Conservation (phyloP, 108 stramenopile species). For the Cylindrotheca closterium region DNA sequence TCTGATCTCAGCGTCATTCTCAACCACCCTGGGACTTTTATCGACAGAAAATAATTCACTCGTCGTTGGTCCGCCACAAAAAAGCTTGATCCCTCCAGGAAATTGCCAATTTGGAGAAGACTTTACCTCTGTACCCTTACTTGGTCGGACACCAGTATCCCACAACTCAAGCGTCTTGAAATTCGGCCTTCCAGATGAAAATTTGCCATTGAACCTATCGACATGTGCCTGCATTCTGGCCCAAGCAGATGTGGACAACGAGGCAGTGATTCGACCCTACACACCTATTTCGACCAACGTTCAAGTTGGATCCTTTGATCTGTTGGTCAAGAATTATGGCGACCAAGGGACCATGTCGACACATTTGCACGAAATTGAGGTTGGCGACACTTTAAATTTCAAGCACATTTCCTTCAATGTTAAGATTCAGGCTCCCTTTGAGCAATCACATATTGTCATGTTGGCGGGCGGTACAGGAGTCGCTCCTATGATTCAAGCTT, state of each 20-base stretch:
- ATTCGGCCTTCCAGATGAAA: conserved; percentile 65
- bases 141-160: conserved; percentile 53
- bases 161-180: conserved; percentile 66
- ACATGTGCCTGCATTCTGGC: conserved; percentile 93
- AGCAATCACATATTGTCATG: conserved; percentile 86
- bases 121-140: conserved; percentile 45
- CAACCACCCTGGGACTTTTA: too few relatives aligned
- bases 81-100: conserved; percentile 54
- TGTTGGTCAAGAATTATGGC: conserved; percentile 87
- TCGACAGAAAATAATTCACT: too few relatives aligned
- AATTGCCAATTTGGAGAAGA: conserved; percentile 72
- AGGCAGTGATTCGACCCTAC: conserved; percentile 87
- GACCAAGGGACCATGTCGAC: conserved; percentile 58
- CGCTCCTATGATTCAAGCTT: conserved; percentile 95
- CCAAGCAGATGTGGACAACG: conserved; percentile 39
- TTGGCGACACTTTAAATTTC: conserved; percentile 51
- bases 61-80: conserved; percentile 3
- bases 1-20: too few relatives aligned
- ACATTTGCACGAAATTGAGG: conserved; percentile 50
- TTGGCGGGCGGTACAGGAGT: conserved; percentile 97
- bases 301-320: conserved; percentile 86
- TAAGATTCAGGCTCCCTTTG: conserved; percentile 83
- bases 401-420: conserved; percentile 88
- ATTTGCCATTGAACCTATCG: conserved; percentile 59
- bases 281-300: conserved; percentile 92